Base-by-base conservation (phyloP, 176 grass and related monocot genomes). In the Triticum urartu region DNA sequence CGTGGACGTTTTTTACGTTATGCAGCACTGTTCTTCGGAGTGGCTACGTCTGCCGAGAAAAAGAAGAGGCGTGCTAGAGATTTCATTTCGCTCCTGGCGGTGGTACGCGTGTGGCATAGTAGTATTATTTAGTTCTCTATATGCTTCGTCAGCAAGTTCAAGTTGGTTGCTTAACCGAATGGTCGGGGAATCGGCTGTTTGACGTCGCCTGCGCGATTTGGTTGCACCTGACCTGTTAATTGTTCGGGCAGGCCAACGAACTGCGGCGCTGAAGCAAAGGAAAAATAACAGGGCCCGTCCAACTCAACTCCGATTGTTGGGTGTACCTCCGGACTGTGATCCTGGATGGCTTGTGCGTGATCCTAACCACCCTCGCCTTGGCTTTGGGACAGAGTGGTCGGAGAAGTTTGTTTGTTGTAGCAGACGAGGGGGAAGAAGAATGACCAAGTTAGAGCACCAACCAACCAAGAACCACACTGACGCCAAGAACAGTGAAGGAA, bases 121-220 rank as follows among this genome's bases (percentile, higher is more conserved):
- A 30, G 28, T 30, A 2, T 21, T 59, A 60, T 22, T 34, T 45
- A 58, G 34, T 60, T 65, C 12, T 59, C 33, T 47, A 7, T 47
- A 7, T 7, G 36, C 50, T 54, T 45, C 68, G 87, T 76, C 68
- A 70, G n/a, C 70, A 7, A 67, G 20, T 6, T 66, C 45, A 32
- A 4, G 75, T 20, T 20, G 4, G 12, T 48, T 61, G 45, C 45
- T 79, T 59, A 21, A 62, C 64, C 68, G 7, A 36, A 68, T 9
- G 15, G 18, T 3, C 56, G 7, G 20, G 14, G 26, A 6, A 78
- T 70, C 72, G 14, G 71, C 14, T 72, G 87, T 17, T 17, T 82
- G 38, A 86, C 54, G 81, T 75, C 35, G 77, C 82, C 76, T 11
- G 68, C 68, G 68, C 32, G 79, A 72, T 86, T 64, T 64, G 50